These are phyloP conservation scores for Erythrophleum ivorense DNA, from an alignment of 331 rosid genomes.

Conservation along the genomic window DNA sequence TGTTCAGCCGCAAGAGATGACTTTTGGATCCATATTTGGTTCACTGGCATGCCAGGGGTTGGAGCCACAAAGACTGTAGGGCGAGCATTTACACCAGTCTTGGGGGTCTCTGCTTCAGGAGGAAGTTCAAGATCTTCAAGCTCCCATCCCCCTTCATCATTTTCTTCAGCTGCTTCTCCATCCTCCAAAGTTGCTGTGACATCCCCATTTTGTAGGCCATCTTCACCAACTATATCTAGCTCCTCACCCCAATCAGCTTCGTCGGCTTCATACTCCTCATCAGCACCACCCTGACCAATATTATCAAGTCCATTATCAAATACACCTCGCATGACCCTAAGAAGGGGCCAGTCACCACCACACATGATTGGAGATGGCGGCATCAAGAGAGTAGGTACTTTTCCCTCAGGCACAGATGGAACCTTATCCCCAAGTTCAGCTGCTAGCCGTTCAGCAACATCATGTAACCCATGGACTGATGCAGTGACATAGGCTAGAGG, in stretches of 20 bases:
- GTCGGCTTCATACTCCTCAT: slow-evolving; percentile 78
- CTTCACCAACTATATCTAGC: slow-evolving; percentile 74
- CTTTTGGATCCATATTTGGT: slow-evolving; percentile 89
- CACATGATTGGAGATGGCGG: slow-evolving; percentile 82
- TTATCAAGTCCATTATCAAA: slow-evolving; percentile 86
- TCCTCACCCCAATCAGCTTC: slow-evolving; percentile 90
- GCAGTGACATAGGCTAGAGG: slow-evolving; percentile 93
- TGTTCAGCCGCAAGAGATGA: slow-evolving; percentile 98
- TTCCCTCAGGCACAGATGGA: slow-evolving; percentile 81
- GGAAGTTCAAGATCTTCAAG: slow-evolving; percentile 92
- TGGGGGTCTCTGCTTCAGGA: slow-evolving; percentile 87
- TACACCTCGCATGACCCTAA: slow-evolving; percentile 84
- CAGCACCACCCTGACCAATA: slow-evolving; percentile 53
- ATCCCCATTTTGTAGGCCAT: slow-evolving; percentile 75
- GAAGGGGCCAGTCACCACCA: slow-evolving; percentile 98
- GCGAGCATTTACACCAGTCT: slow-evolving; percentile 59
- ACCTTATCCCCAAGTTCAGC: slow-evolving; percentile 85
- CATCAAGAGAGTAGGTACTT: slow-evolving; percentile 77
- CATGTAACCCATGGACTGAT: slow-evolving; percentile 84
- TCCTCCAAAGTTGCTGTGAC: slow-evolving; percentile 60
- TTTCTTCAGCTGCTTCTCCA: slow-evolving; percentile 77
- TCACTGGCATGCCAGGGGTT: slow-evolving; percentile 91
- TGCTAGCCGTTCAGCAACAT: slow-evolving; percentile 84
- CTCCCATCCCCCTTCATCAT: slow-evolving; percentile 96
- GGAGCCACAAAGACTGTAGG: slow-evolving; percentile 81